Conservation (phyloP, 2,329 filamentous ascomycete species). For the Gremmenia infestans region DNA sequence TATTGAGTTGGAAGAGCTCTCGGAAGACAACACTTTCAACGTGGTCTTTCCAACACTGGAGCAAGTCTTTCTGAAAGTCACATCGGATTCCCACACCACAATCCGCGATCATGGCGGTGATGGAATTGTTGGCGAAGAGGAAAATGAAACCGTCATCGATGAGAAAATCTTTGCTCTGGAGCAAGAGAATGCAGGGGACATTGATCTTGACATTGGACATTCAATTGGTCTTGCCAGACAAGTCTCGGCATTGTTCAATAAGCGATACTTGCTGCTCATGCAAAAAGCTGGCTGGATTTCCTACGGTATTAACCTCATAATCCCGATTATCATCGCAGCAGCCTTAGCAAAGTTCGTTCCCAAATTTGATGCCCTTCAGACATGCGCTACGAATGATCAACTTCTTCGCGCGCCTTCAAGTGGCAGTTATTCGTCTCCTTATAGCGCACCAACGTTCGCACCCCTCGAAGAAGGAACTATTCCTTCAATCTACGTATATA, state of each 20-base stretch:
- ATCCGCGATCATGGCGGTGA: constrained; percentile 21
- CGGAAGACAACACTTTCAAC: constrained; percentile 50
- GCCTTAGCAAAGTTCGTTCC: constrained; percentile 45
- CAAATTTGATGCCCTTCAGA: constrained; percentile 16
- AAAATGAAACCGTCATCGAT: constrained; percentile 13
- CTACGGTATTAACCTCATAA: constrained; percentile 51
- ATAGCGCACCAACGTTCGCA: constrained; percentile 3
- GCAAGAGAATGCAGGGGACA: constrained; percentile 19
- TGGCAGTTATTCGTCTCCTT: background rate
- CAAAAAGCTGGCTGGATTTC: constrained; percentile 51
- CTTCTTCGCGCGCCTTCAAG: constrained; percentile 11
- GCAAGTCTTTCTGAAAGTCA: constrained; percentile 62
- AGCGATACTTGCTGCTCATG: constrained; percentile 52
- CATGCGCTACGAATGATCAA: constrained; percentile 15
- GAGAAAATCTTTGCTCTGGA: constrained; percentile 23
- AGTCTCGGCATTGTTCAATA: constrained; percentile 54
- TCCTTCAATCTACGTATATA: background rate
- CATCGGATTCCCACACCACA: constrained; percentile 52
- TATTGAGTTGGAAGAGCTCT: constrained; percentile 46
- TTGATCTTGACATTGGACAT: constrained; percentile 45
- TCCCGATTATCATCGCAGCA: constrained; percentile 53
- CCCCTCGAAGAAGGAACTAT: constrained; percentile 3
- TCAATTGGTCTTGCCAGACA: constrained; percentile 51
- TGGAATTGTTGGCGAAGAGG: constrained; percentile 20
- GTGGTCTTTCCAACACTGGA: constrained; percentile 61